A percentile compares a stretch with the other conserved stretches of the same genome.
These are phyloP conservation scores for Diaporthe longicolla DNA, from an alignment of 2,329 filamentous ascomycete species.

Conservation along the genomic window DNA sequence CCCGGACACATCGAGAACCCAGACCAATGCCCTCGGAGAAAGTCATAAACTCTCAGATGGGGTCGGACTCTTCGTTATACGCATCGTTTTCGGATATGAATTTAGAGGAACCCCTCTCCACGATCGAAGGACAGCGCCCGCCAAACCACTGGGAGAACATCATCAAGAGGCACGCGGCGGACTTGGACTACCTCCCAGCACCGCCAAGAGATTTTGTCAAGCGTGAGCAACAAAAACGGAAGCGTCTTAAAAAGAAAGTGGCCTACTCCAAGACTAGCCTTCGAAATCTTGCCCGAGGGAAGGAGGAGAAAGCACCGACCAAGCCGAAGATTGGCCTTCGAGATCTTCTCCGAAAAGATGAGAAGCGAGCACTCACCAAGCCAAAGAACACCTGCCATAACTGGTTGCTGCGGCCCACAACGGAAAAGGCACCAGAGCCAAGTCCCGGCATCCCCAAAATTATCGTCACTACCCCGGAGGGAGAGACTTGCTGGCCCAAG, in stretches of 20 bases:
- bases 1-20: too few relatives aligned
- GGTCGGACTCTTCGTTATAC: too few relatives aligned
- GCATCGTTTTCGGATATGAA: too few relatives aligned
- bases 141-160: background rate
- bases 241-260: too few relatives aligned
- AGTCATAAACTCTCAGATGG: too few relatives aligned
- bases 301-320: too few relatives aligned
- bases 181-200: background rate
- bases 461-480: background rate
- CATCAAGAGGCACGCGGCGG: background rate
- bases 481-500: background rate
- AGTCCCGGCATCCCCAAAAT: background rate
- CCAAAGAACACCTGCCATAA: background rate
- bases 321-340: background rate
- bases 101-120: fast-evolving
- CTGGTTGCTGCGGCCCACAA: background rate
- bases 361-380: too few relatives aligned
- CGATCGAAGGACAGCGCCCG: too few relatives aligned
- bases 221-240: background rate
- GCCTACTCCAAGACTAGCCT: too few relatives aligned
- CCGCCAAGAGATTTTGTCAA: background rate
- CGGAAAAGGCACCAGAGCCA: background rate
- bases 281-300: too few relatives aligned
- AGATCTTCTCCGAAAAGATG: background rate
- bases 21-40: too few relatives aligned